These are phyloP conservation scores for Hypoxylon perforatum DNA, from an alignment of 495 filamentous ascomycete genomes.

Conservation along the genomic window DNA sequence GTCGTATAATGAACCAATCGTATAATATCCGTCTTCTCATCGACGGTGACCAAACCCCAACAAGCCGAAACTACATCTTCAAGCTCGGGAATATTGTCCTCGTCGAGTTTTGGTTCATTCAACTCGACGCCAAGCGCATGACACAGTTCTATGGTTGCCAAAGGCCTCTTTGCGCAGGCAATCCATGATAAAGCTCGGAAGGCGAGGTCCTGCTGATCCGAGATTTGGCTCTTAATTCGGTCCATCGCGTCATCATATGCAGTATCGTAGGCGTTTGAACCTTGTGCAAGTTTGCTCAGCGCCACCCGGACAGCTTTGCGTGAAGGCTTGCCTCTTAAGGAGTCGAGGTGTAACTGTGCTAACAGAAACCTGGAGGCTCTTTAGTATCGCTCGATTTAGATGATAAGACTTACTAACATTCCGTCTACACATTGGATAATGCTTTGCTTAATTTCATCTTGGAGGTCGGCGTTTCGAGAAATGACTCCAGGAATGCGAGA, in stretches of 20 bases:
- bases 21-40: constrained; percentile 56
- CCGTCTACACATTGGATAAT: too few species aligned
- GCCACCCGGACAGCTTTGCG: too few species aligned
- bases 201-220: constrained; percentile 42
- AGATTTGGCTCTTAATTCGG: constrained; percentile 52
- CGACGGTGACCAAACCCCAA: constrained; percentile 59
- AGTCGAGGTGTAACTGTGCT: too few species aligned
- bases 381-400: too few species aligned
- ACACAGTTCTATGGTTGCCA: constrained; percentile 56
- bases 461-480: too few species aligned
- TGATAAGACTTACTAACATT: too few species aligned
- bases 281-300: too few species aligned
- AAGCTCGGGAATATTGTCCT: constrained; percentile 47
- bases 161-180: constrained; percentile 47
- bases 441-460: too few species aligned
- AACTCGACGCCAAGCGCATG: constrained; percentile 57
- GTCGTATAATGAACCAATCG: constrained; percentile 66
- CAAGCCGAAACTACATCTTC: constrained; percentile 57
- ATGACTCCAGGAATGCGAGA: too few species aligned
- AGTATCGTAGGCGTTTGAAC: too few species aligned
- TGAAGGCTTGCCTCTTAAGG: too few species aligned
- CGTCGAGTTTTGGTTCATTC: constrained; percentile 44
- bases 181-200: constrained; percentile 56
- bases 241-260: constrained; percentile 58
- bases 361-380: too few species aligned